Evolutionary conservation across 305 asterid species (phyloP), one percentile per base, ranked within the genome.

Genomic region (Ilex paraguariensis): DNA sequence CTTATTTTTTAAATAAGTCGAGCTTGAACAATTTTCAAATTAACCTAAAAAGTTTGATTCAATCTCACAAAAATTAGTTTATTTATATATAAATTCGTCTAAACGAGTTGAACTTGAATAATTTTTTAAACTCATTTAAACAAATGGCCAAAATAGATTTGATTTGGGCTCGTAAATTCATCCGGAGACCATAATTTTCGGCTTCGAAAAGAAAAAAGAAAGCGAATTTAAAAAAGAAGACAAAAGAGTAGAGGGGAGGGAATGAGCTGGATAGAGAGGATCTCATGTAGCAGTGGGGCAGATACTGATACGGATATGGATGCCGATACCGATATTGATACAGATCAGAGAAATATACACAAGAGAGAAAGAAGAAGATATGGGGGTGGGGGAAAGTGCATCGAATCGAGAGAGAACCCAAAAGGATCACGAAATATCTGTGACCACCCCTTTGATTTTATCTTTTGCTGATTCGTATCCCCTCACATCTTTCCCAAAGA

Each of bases 351-450:
- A 40, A 3, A 68, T 16, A 28, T 31, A 31, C 6, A 40, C 7
- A n/a, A n/a, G n/a, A 53, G 21, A 30, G 32, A 15, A 63, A 52
- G 45, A n/a, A 16, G 16, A 65, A 62, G 33, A 13, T 32, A 66
- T 56, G 57, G 31, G 69, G 54, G 51, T 10, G 44, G 65, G 48
- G 39, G 40, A 56, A 42, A 63, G 52, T 67, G 61, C 71, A 57
- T 49, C 67, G 65, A 77, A 81, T 73, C 71, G 66, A 57, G 65
- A 71, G 61, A 68, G 7, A 48, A 72, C 53, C 63, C 59, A 71
- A 72, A 55, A 77, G 60, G 80, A 81, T 77, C 78, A 70, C 81
- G 40, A 62, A 79, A 70, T 76, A 75, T 79, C 74, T 69, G 77
- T 73, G 78, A 72, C 73, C 64, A 60, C 60, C 44, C 64, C 62